Evolutionary conservation across 228 moss, liverwort and hornwort species (phyloP), one percentile per base, ranked within the genome.

Genomic region (Sphagnum magellanicum): DNA sequence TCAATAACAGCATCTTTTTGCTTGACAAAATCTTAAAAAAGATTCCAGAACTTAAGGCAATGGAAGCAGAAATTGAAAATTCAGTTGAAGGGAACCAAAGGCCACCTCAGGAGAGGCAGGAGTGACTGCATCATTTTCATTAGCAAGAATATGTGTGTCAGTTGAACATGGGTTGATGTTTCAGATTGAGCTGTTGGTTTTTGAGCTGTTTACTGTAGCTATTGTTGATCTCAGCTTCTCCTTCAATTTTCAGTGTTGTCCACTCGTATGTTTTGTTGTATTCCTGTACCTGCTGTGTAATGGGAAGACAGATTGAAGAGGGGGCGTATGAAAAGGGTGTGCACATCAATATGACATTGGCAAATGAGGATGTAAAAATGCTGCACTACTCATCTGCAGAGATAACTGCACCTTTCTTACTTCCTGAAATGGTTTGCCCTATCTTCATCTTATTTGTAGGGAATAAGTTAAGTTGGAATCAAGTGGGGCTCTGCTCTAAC

Each of bases 331-430:
- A 17, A 59, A 65, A 98, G 97, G 84, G 90, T 57, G 93, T 98
- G 67, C 87, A 93, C 52, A 87, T 87, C 74, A 93, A 98, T 70
- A 93, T 98, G 97, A 93, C 87, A 70, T 77, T 98, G 84, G 97
- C 97, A 63, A 98, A 91, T 61, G 93, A 98, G 83, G 90, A 98
- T 76, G 91, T 98, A 3, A 98, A 93, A 74, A 90, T 98, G 93
- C 79, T 93, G 63, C 90, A 90, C 60, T 98, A 98, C 59, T 88
- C 97, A 50, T 82, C 93, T 68, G 88, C 87, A 66, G 93, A 98
- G 75, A 93, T 98, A 72, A 98, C 88, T 48, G 93, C 97, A 67
- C 97, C 97, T 4, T 93, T 98, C 71, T 77, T 98, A 66, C 93
- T 98, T 67, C 93, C 97, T 75, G 97, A 98, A 81, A 93, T 98